Percentiles rank a stretch among this genome's conserved stretches.
phyloP scores from a whole-genome alignment of 257 asterid genomes.

The Solanum virginianum region DNA sequence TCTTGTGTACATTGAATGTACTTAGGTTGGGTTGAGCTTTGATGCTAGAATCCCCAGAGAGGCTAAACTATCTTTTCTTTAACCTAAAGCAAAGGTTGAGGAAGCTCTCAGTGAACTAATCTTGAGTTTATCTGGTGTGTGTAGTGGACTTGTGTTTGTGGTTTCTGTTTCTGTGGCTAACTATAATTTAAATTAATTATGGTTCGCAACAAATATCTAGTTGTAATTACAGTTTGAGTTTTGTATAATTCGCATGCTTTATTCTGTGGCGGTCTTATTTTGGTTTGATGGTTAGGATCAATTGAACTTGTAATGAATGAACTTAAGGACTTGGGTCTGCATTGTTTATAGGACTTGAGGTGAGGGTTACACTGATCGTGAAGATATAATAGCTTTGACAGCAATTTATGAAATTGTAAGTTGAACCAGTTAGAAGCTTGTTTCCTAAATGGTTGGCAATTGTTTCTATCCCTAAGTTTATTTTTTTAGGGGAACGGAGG shows the following conservation, averaged over 20 bases:
- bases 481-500: background rate
- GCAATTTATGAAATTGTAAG: background rate
- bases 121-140: background rate
- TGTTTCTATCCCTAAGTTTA: background rate
- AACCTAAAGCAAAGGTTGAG: background rate
- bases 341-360: background rate
- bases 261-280: too few relatives aligned
- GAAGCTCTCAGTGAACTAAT: background rate
- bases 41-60: background rate
- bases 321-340: background rate
- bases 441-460: background rate
- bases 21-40: background rate
- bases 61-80: background rate
- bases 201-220: too few relatives aligned
- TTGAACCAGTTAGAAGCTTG: background rate
- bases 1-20: background rate
- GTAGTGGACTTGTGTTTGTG: background rate
- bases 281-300: background rate
- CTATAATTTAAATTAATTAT: too few relatives aligned
- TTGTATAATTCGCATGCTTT: too few relatives aligned
- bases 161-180: background rate
- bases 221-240: too few relatives aligned
- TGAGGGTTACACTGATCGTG: background rate
- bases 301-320: background rate
- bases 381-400: background rate